These are phyloP conservation scores for Bocquillonia castaneifolia DNA, from an alignment of 441 rosid species.

Conservation along the genomic window DNA sequence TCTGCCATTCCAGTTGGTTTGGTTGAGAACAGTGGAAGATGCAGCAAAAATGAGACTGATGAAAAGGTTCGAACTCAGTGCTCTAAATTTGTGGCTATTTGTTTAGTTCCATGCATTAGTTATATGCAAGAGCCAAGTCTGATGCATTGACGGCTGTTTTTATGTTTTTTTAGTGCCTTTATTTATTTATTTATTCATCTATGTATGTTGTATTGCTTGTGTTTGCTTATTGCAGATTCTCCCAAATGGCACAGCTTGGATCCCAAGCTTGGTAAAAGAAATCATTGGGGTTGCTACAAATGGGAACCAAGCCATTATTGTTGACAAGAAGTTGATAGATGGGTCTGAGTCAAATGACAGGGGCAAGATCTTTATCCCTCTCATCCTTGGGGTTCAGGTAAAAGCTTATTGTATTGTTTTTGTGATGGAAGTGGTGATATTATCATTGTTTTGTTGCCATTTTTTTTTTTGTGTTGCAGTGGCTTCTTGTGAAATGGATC, in stretches of 20 bases:
- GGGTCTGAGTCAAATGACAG: slow-evolving; percentile 61
- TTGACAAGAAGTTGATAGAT: slow-evolving; percentile 79
- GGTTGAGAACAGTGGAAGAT: slow-evolving; percentile 95
- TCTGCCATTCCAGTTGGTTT: slow-evolving; percentile 55
- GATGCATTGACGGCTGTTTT: neutral
- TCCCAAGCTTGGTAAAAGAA: slow-evolving; percentile 65
- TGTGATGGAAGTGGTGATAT: neutral
- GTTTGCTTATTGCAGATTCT: slow-evolving; percentile 45
- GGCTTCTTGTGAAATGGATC: slow-evolving; percentile 56
- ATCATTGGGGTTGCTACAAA: slow-evolving; percentile 64
- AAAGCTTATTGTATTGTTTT: slow-evolving; percentile 11
- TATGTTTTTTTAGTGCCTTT: neutral
- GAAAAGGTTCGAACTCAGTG: slow-evolving; percentile 58
- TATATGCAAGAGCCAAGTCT: neutral
- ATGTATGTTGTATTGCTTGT: neutral
- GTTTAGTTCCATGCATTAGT: slow-evolving; percentile 7
- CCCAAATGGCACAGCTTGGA: slow-evolving; percentile 77
- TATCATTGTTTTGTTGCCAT: neutral
- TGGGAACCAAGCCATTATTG: slow-evolving; percentile 46
- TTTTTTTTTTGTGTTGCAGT: slow-evolving; percentile 35
- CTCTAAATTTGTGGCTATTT: slow-evolving; percentile 13
- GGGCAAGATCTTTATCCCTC: slow-evolving; percentile 63
- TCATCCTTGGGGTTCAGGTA: slow-evolving; percentile 60
- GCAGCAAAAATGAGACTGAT: slow-evolving; percentile 74
- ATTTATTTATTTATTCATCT: neutral